These are phyloP conservation scores for Dendrostoma leiphaemia DNA, from an alignment of 2,329 filamentous ascomycete genomes.

Conservation along the genomic window DNA sequence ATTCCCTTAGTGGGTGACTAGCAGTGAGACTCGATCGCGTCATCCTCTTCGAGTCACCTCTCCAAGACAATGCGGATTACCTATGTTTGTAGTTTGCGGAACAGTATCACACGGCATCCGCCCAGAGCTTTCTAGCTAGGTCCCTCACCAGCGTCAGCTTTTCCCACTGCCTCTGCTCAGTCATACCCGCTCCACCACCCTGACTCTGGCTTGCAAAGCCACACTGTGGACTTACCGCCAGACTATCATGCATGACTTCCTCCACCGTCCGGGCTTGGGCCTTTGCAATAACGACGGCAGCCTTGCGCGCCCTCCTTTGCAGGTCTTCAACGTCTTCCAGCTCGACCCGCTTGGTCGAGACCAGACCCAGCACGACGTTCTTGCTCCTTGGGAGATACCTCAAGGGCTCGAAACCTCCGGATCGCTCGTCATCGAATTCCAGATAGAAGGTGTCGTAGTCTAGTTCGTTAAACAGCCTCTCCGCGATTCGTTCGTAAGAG, in stretches of 20 bases:
- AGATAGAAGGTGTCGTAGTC: constrained; percentile 51
- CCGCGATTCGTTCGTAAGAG: constrained; percentile 49
- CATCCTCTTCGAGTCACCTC: too few species aligned
- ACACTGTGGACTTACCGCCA: constrained; percentile 58
- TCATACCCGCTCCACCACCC: not conserved
- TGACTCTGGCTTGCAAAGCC: constrained; percentile 34
- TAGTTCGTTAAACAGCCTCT: constrained; percentile 46
- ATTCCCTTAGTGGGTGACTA: too few species aligned
- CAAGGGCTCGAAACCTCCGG: constrained; percentile 49
- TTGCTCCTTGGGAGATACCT: constrained; percentile 45
- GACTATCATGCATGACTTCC: constrained; percentile 51
- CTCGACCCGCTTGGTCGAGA: constrained; percentile 47
- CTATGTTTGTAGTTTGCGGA: too few species aligned
- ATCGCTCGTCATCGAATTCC: constrained; percentile 48
- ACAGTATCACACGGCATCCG: not conserved
- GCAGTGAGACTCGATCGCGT: too few species aligned
- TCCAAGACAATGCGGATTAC: too few species aligned
- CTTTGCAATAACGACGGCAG: constrained; percentile 56
- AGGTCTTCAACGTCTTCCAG: constrained; percentile 44
- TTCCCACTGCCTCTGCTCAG: constrained; percentile 1
- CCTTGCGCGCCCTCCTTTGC: constrained; percentile 40
- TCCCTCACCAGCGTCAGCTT: constrained; percentile 6
- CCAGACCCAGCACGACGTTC: constrained; percentile 49
- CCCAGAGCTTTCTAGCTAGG: not conserved
- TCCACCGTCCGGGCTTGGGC: constrained; percentile 51